These are phyloP conservation scores for Paramecium octaurelia DNA, from an alignment of 73 alveolate species.

Conservation along the genomic window DNA sequence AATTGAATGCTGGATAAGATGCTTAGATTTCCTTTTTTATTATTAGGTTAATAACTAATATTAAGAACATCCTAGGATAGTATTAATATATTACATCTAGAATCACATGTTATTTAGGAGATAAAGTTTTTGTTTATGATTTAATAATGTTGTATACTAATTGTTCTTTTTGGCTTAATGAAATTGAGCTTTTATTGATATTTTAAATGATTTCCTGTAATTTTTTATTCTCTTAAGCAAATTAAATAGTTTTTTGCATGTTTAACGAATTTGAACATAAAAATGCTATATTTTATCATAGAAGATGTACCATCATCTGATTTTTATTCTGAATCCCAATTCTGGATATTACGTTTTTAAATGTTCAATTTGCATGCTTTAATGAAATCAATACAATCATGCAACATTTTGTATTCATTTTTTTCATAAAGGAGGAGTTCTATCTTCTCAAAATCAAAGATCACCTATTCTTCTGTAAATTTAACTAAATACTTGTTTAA, in stretches of 20 bases:
- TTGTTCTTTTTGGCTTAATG: conserved; percentile 18
- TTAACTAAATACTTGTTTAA: neutral
- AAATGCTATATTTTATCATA: neutral
- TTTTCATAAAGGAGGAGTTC: conserved; percentile 12
- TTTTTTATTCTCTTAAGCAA: neutral
- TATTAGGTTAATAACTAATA: neutral
- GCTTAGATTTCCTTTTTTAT: neutral
- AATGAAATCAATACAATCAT: conserved; percentile 8
- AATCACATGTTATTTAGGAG: conserved; percentile 11
- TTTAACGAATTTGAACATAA: neutral
- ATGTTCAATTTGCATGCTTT: neutral
- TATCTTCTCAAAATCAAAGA: conserved; percentile 26
- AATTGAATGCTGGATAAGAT: neutral
- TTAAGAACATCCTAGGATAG: neutral
- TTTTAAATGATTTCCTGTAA: conserved; percentile 14
- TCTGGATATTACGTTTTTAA: neutral
- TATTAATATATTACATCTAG: conserved; percentile 6
- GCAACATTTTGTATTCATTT: conserved; percentile 2
- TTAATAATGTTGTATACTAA: conserved; percentile 6
- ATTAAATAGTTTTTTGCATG: neutral
- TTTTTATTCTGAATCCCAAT: neutral
- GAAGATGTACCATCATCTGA: neutral
- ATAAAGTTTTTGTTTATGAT: conserved; percentile 2
- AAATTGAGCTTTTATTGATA: conserved; percentile 26
- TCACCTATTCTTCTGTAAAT: neutral